These are phyloP conservation scores for Penicillium sp. DNA, from an alignment of 2,329 filamentous ascomycete genomes.

Conservation along the genomic window DNA sequence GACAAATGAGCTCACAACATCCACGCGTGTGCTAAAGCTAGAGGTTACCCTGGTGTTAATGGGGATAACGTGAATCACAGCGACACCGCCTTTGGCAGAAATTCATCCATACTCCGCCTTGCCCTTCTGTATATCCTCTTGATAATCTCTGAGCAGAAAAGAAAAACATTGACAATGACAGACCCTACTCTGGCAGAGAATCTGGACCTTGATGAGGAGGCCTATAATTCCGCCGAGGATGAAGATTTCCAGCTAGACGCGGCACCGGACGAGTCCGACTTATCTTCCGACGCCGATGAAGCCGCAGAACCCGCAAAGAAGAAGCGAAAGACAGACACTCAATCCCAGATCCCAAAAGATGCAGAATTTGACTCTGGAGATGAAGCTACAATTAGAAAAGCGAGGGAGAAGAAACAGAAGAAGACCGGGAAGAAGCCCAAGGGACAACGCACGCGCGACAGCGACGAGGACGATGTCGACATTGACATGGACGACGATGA, in stretches of 20 bases:
- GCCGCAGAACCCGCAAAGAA: slow-evolving; percentile 35
- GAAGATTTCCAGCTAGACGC: slow-evolving; percentile 39
- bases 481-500: slow-evolving; percentile 42
- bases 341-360: slow-evolving; percentile 25
- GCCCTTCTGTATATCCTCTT: slow-evolving; percentile 1
- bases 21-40: not conserved
- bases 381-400: slow-evolving; percentile 54
- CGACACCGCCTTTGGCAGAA: slow-evolving; percentile 26
- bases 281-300: slow-evolving; percentile 34
- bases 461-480: slow-evolving; percentile 39
- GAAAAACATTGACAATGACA: slow-evolving; percentile 16
- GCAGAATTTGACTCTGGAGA: slow-evolving; percentile 55
- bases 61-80: not conserved
- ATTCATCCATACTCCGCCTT: slow-evolving; percentile 4
- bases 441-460: slow-evolving; percentile 22
- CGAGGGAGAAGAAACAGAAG: slow-evolving; percentile 41
- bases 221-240: slow-evolving; percentile 39
- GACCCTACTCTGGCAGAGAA: slow-evolving; percentile 7
- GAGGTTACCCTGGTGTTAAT: not conserved
- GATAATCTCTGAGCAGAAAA: not conserved
- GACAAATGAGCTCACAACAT: not conserved
- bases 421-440: slow-evolving; percentile 34
- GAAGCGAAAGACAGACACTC: slow-evolving; percentile 35
- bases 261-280: slow-evolving; percentile 34
- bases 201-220: slow-evolving; percentile 33